Conservation (phyloP, 257 asterid species). For the Nicotiana tabacum region DNA sequence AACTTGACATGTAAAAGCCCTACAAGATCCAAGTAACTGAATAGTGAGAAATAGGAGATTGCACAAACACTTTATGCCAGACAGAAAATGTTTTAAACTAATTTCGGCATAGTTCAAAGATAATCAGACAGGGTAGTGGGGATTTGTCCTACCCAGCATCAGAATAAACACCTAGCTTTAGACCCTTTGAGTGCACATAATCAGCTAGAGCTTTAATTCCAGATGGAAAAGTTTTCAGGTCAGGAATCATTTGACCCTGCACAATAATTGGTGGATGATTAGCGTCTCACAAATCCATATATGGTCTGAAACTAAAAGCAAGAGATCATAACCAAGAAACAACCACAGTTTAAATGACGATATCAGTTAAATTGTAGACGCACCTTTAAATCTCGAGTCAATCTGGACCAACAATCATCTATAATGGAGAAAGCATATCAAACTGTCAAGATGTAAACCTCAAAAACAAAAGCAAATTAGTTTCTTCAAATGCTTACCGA, state of each 20-base stretch:
- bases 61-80: not conserved
- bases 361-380: not conserved
- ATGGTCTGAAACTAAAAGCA: not conserved
- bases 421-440: conserved; percentile 29
- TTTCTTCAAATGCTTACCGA: conserved; percentile 44
- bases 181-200: conserved; percentile 84
- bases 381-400: conserved; percentile 54
- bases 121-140: conserved; percentile 13
- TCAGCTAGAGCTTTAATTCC: conserved; percentile 89
- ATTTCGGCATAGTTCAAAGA: not conserved
- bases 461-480: not conserved
- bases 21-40: conserved; percentile 26
- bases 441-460: conserved; percentile 1
- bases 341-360: not conserved
- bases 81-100: not conserved
- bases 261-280: conserved; percentile 8
- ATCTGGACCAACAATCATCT: conserved; percentile 96
- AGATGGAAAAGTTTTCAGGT: conserved; percentile 66
- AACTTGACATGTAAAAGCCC: conserved; percentile 79
- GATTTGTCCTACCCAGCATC: conserved; percentile 85
- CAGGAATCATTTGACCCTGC: conserved; percentile 77
- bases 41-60: conserved; percentile 14
- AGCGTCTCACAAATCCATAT: conserved; percentile 1
- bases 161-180: conserved; percentile 91
- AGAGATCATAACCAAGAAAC: not conserved